Base-by-base conservation (phyloP, 2,329 filamentous ascomycete genomes). In the Domatiomyces globalis region DNA sequence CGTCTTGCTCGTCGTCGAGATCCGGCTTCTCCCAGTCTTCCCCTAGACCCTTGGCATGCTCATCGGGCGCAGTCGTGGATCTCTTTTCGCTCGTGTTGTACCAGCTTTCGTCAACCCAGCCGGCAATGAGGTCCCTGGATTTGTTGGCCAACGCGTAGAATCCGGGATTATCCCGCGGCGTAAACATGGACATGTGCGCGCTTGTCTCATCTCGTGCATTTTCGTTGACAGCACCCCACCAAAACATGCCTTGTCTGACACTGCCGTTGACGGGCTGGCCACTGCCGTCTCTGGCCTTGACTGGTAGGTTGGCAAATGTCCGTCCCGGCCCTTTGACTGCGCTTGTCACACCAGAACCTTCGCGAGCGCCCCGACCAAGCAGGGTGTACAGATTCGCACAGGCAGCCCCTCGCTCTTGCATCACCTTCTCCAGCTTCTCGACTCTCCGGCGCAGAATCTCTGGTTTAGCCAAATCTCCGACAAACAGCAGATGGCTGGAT, bases 401-500 rank as follows among this genome's bases (percentile, higher is more conserved):
- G 29, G 54, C 57, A 15, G 49, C 49, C 12, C 55, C 56, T n/a
- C 55, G 50, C 36, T 59, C 56, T 20, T 47, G 46, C 29, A 48
- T 80, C 75, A 18, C 89, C 70, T 53, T 75, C 73, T n/a, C 78
- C 65, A 95, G 73, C 54, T 72, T 76, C n/a, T 73, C 70, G 8
- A 95, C 75, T 29, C 92, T 80, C 62, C 80, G 78, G 59, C 82
- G 81, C 57, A 96, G 72, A 63, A 95, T 88, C 60, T 89, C 84
- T 4, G 80, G 81, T n/a, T 86, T 81, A 46, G 85, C 84, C 6
- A 98, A 76, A 62, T 87, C 94, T 1, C 88, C 87, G 1, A 96
- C 86, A 62, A 96, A 98, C 66, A 92, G 86, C 22, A 98, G 79
- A 67, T 98, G 92, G 36, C 86, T 92, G 15, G 84, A 80, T 12